Evolutionary conservation across 2,329 filamentous ascomycete genomes (phyloP), one percentile per base, ranked within the genome.

Genomic region (Aaosphaeria pasadenensis): DNA sequence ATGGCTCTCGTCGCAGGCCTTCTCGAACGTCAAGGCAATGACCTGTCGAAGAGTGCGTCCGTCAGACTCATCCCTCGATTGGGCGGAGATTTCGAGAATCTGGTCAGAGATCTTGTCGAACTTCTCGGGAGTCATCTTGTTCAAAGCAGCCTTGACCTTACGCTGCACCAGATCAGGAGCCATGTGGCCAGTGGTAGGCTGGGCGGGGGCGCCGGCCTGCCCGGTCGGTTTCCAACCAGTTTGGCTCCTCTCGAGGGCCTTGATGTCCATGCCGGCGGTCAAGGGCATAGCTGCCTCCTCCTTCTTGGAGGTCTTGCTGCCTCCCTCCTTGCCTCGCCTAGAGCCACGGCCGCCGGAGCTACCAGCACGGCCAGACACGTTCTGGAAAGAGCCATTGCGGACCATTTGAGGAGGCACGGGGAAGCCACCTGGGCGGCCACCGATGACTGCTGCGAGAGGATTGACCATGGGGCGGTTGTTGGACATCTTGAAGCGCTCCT

Each of bases 121-220:
- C 69, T 97, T 99, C 76, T 99, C 94, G 0, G 94, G 94, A 0
- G 94, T 97, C 94, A 99, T 97, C 87, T 99, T 99, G 85, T 99
- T 99, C 63, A 99, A 79, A 52, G 89, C 89, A 55, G 91, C 88
- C 85, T 99, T 99, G 70, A 99, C 94, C 85, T 99, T 99, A 60
- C 92, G 87, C 77, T 99, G 94, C 49, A 99, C 94, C 78, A 94
- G 84, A 62, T 92, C 89, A 28, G 94, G 92, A 56, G 95, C 84
- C 75, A 97, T 82, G 61, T 89, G 67, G 11, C 64, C 65, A 4
- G 56, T 45, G 36, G 44, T 35, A 41, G 49, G 47, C 11, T 54
- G 51, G 30, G 54, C 49, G 39, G 75, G 76, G 28, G 53, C 45
- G 41, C 58, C 75, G 71, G 50, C 76, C 69, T 54, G 76, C 72